These are phyloP conservation scores for Thalia dealbata DNA, from an alignment of 176 grass and related monocot species.

Conservation along the genomic window DNA sequence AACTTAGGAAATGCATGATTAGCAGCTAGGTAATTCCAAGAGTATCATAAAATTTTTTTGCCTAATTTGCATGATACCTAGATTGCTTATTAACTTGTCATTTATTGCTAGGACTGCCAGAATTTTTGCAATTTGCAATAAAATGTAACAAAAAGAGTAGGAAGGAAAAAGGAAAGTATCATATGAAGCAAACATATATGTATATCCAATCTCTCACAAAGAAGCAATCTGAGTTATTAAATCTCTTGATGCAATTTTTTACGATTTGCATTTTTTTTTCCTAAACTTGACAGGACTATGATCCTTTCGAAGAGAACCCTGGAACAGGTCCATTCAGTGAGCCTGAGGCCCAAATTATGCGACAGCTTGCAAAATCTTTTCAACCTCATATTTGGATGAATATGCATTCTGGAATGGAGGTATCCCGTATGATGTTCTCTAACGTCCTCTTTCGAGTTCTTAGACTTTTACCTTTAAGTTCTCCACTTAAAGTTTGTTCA, in stretches of 20 bases:
- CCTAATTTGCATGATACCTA: neutral
- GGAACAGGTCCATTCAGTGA: slow-evolving; percentile 83
- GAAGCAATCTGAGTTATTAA: neutral
- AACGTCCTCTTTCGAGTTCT: neutral
- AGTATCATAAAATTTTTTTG: neutral
- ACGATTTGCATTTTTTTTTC: neutral
- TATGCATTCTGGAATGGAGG: slow-evolving; percentile 99
- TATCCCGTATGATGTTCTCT: slow-evolving; percentile 19
- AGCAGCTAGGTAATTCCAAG: neutral
- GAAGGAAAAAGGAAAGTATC: too few relatives aligned
- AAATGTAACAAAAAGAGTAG: too few relatives aligned
- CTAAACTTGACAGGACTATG: slow-evolving; percentile 49
- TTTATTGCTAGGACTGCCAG: too few relatives aligned
- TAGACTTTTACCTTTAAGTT: neutral
- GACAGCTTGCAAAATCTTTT: slow-evolving; percentile 65
- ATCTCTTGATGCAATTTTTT: neutral
- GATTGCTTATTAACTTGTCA: neutral
- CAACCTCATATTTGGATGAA: slow-evolving; percentile 96
- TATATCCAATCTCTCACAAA: neutral
- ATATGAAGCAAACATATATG: neutral
- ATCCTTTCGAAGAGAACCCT: slow-evolving; percentile 90
- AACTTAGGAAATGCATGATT: neutral
- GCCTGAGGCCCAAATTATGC: slow-evolving; percentile 92
- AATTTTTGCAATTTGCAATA: too few relatives aligned
- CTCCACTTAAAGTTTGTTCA: neutral